Base-by-base conservation (phyloP, 2,329 filamentous ascomycete genomes). In the Penicillium sp. region DNA sequence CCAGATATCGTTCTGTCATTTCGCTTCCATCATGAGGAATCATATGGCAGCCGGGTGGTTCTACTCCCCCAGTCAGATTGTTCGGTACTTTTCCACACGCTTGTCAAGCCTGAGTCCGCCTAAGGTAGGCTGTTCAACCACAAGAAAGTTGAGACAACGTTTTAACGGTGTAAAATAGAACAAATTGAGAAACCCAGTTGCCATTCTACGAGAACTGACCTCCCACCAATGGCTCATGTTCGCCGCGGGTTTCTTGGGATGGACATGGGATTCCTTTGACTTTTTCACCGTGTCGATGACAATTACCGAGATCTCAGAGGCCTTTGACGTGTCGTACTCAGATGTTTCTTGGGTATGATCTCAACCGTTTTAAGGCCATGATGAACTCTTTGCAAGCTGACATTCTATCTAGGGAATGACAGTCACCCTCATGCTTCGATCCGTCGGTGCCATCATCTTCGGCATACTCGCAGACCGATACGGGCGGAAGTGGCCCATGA, bases 241-340 rank as follows among this genome's bases (percentile, higher is more conserved):
- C 63, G 64, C 75, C 2, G 63, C 54, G 22, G 65, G 63, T 7
- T 62, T 65, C 43, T 28, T 61, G 10, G 65, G 57, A 4, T 73
- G 83, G 81, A 79, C 79, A 0, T 84, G 81, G 81, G 82, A 86
- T 63, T 76, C 83, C 3, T 86, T 86, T 57, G 84, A 87, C 67
- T 87, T 86, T 72, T 84, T 85, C 67, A 84, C 82, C 41, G 83
- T 86, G 24, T 83, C 81, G 1, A 72, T 87, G 40, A 84, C 81
- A 0, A 74, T 84, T 14, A 78, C 72, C 11, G 74, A 81, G 20
- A 72, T 87, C 13, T 73, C 78, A 31, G 69, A 79, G 47, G 71
- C 74, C 1, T 86, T 86, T 58, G 73, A 69, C 51, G 78, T 75
- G 54, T 67, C 77, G 46, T 81, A 80, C 48, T 77, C 80, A 4